Evolutionary conservation across 75 land plant genomes (phyloP).

Genomic region (Pinus taeda): DNA sequence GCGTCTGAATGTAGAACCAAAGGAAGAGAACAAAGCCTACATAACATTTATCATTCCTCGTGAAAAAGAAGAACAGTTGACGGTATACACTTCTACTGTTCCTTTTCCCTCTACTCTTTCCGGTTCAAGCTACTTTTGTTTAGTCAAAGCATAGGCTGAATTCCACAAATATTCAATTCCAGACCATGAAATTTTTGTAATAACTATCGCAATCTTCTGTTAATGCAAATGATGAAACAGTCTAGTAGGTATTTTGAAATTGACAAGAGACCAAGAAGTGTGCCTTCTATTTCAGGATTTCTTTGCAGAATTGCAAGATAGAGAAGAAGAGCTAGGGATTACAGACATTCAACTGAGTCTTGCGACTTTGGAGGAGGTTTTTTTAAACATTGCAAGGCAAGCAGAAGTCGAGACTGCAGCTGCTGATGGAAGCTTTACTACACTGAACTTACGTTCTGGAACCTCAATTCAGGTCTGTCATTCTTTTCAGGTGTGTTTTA

Average conservation of each 20-base stretch:
- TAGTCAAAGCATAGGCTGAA: neutral
- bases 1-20: constrained; percentile 18
- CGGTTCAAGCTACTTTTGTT: neutral
- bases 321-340: constrained; percentile 15
- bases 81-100: constrained; percentile 7
- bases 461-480: constrained; percentile 15
- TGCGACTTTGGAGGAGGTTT: constrained; percentile 20
- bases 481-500: neutral
- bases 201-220: neutral
- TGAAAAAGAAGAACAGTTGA: constrained; percentile 14
- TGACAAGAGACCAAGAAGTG: neutral
- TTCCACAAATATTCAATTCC: neutral
- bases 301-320: constrained; percentile 10
- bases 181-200: neutral
- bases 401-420: constrained; percentile 31
- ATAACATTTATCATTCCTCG: constrained; percentile 23
- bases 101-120: neutral
- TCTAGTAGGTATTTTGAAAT: neutral
- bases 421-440: constrained; percentile 35
- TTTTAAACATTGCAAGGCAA: constrained; percentile 12
- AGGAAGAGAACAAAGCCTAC: constrained; percentile 14
- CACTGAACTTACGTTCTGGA: constrained; percentile 17
- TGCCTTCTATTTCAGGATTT: constrained; percentile 12
- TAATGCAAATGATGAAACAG: constrained; percentile 1
- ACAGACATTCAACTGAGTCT: constrained; percentile 26